These are phyloP conservation scores for Phytopythium cucurbitacearum DNA, from an alignment of 352 stramenopile genomes.

Conservation along the genomic window DNA sequence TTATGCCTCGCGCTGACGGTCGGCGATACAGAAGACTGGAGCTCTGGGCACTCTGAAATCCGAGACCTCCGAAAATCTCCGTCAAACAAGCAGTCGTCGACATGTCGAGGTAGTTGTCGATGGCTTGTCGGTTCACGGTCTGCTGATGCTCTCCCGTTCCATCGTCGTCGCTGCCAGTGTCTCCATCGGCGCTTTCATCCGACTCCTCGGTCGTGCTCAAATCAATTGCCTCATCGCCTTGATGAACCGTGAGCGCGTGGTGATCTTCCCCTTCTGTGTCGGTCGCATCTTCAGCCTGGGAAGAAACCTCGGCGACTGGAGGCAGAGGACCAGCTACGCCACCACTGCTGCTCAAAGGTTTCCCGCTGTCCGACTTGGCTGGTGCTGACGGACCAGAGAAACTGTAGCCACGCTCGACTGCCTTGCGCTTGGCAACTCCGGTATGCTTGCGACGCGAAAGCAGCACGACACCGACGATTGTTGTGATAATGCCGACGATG, in stretches of 20 bases:
- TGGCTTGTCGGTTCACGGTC: conserved; percentile 65
- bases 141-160: conserved; percentile 29
- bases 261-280: conserved; percentile 8
- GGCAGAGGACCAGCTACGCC: too few species aligned
- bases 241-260: conserved; percentile 8
- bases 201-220: conserved; percentile 27
- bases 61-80: conserved; percentile 56
- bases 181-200: conserved; percentile 16
- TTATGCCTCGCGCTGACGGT: conserved; percentile 34
- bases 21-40: conserved; percentile 48
- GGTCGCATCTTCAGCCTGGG: conserved; percentile 6
- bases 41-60: conserved; percentile 48
- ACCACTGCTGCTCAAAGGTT: background rate
- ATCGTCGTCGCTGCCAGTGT: conserved; percentile 30
- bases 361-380: conserved; percentile 14
- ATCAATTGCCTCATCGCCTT: conserved; percentile 6
- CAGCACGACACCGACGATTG: conserved; percentile 80
- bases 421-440: conserved; percentile 39
- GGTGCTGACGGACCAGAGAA: conserved; percentile 31
- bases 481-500: conserved; percentile 74
- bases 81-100: conserved; percentile 67
- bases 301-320: conserved; percentile 4
- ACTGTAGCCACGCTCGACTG: conserved; percentile 59
- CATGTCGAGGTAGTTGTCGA: conserved; percentile 87
- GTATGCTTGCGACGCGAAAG: conserved; percentile 68